Percentiles rank a stretch among this genome's conserved stretches.
These are phyloP conservation scores for Pythium volutum DNA, from an alignment of 352 stramenopile species.

Conservation along the genomic window DNA sequence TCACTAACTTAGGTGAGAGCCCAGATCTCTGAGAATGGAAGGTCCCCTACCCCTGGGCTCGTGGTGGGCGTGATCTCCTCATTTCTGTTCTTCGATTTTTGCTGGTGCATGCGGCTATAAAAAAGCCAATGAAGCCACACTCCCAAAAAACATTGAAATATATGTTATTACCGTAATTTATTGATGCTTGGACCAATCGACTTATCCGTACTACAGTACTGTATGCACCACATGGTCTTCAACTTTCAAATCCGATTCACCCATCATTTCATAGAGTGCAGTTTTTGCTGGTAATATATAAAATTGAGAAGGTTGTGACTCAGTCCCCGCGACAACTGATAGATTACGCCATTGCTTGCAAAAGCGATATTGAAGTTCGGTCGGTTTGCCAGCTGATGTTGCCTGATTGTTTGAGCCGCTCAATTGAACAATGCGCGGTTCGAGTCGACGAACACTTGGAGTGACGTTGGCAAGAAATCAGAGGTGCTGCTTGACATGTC, in stretches of 20 bases:
- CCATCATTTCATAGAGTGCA: neutral
- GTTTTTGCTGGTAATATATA: neutral
- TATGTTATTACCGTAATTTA: neutral
- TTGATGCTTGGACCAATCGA: neutral
- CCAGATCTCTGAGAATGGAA: too few species aligned
- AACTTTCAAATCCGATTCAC: conserved; percentile 1
- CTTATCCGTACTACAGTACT: neutral
- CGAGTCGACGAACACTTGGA: too few species aligned
- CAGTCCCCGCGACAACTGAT: neutral
- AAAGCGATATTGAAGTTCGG: conserved; percentile 10
- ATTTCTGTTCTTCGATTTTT: conserved; percentile 10
- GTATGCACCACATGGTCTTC: too few species aligned
- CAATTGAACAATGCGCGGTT: too few species aligned
- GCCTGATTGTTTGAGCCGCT: neutral
- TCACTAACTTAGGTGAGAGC: too few species aligned
- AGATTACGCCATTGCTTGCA: neutral
- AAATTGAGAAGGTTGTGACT: neutral
- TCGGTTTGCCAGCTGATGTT: neutral
- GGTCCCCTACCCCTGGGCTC: too few species aligned
- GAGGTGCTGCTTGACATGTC: too few species aligned
- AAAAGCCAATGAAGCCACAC: neutral
- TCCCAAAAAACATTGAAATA: neutral
- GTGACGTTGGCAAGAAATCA: too few species aligned
- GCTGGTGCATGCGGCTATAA: conserved; percentile 1
- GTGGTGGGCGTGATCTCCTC: too few species aligned